Evolutionary conservation across 1,139 yeast species (phyloP).

Genomic region (Kodamaea fungicola): DNA sequence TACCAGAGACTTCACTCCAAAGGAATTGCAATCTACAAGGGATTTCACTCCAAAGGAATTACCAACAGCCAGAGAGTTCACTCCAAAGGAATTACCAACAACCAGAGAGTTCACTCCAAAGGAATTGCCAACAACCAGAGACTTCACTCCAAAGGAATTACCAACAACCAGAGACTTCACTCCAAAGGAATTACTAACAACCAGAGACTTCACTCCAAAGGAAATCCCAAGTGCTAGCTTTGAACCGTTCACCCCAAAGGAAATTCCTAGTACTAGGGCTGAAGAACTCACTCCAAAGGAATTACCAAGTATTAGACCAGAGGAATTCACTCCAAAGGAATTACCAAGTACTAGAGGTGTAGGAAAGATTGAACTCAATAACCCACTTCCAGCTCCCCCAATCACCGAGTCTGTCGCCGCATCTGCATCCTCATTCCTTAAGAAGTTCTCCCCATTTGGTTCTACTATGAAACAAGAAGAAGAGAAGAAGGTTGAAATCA

Average conservation of each 20-base stretch:
- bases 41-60: background rate
- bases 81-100: background rate
- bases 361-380: background rate
- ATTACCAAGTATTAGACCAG: background rate
- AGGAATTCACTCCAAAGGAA: background rate
- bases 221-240: background rate
- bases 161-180: background rate
- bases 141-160: background rate
- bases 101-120: background rate
- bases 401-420: constrained; percentile 5
- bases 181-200: background rate
- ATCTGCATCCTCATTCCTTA: constrained; percentile 11
- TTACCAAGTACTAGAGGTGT: background rate
- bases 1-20: background rate
- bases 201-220: background rate
- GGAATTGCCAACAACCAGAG: background rate
- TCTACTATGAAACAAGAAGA: constrained; percentile 1
- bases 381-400: background rate
- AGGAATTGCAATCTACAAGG: background rate
- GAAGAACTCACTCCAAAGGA: background rate
- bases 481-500: background rate
- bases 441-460: constrained; percentile 15
- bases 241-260: background rate
- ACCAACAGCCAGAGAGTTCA: background rate
- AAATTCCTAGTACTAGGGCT: background rate